A percentile compares a stretch with the other conserved stretches of the same genome.
These are phyloP conservation scores for Mallotus japonicus DNA, from an alignment of 441 rosid species.

Conservation along the genomic window DNA sequence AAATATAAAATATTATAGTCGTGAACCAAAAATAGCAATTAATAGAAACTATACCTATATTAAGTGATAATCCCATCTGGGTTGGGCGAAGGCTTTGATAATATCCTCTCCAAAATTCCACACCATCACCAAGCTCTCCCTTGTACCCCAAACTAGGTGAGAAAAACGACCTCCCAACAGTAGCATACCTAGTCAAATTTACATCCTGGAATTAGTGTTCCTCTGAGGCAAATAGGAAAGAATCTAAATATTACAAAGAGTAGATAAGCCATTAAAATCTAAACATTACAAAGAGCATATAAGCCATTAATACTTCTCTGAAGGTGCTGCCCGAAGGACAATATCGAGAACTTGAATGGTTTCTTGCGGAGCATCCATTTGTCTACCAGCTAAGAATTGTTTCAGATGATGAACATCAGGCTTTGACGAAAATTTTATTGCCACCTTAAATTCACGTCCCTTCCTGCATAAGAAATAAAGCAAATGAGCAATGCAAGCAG, in stretches of 20 bases:
- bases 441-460: no score
- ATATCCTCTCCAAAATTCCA: constrained; percentile 62
- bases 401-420: constrained; percentile 16
- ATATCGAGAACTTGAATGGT: constrained; percentile 60
- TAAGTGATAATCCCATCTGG: constrained; percentile 76
- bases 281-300: no score
- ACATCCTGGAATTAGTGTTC: neutral
- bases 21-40: neutral
- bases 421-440: no score
- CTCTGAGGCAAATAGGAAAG: neutral
- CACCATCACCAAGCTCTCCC: constrained; percentile 56
- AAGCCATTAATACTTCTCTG: constrained; percentile 29
- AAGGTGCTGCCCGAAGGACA: constrained; percentile 52
- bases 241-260: neutral
- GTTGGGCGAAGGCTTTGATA: constrained; percentile 70
- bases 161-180: constrained; percentile 68
- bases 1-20: no score
- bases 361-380: constrained; percentile 58
- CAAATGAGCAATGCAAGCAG: no score
- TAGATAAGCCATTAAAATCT: no score
- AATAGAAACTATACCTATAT: constrained; percentile 45
- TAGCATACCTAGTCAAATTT: constrained; percentile 34
- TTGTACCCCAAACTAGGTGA: constrained; percentile 24
- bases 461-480: no score
- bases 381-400: constrained; percentile 35